A percentile compares a stretch with the other conserved stretches of the same genome.
These are phyloP conservation scores for Pleurotus tuoliensis DNA, from an alignment of 768 basidiomycete species.

Conservation along the genomic window DNA sequence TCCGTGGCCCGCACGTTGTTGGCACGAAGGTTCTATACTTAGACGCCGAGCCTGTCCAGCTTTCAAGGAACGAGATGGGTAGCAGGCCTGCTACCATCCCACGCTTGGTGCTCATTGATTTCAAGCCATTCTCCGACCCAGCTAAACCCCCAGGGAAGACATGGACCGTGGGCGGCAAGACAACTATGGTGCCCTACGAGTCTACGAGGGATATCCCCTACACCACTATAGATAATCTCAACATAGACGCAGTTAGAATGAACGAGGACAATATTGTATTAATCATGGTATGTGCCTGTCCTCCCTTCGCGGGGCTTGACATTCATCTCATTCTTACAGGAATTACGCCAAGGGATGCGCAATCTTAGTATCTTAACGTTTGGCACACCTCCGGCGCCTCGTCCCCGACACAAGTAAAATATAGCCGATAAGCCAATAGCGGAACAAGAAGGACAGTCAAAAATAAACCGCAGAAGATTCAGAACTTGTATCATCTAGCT, in stretches of 20 bases:
- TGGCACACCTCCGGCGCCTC: slow-evolving; percentile 23
- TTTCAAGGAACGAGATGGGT: slow-evolving; percentile 16
- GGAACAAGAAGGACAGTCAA: not conserved
- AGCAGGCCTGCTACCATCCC: slow-evolving; percentile 13
- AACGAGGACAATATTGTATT: slow-evolving; percentile 62
- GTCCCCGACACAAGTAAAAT: slow-evolving; percentile 1
- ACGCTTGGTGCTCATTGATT: slow-evolving; percentile 39
- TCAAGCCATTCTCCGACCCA: slow-evolving; percentile 37
- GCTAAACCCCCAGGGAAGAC: slow-evolving; percentile 21
- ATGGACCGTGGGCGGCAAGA: slow-evolving; percentile 41
- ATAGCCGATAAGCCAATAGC: not conserved
- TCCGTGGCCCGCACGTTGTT: slow-evolving; percentile 38
- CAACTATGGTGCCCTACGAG: slow-evolving; percentile 39
- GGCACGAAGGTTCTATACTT: slow-evolving; percentile 46
- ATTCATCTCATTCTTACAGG: slow-evolving; percentile 21
- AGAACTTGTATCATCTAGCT: slow-evolving; percentile 3
- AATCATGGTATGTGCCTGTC: slow-evolving; percentile 39
- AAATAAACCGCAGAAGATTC: not conserved
- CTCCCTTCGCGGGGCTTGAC: not conserved
- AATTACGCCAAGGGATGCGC: slow-evolving; percentile 32
- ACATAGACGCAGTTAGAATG: slow-evolving; percentile 46
- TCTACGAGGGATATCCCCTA: slow-evolving; percentile 37
- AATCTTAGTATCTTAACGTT: slow-evolving; percentile 47
- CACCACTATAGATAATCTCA: slow-evolving; percentile 39
- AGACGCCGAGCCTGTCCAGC: slow-evolving; percentile 30